A percentile compares a stretch with the other conserved stretches of the same genome.
Evolutionary conservation across 2,329 filamentous ascomycete genomes (phyloP).

Genomic region (Phaeosphaeria sp.): DNA sequence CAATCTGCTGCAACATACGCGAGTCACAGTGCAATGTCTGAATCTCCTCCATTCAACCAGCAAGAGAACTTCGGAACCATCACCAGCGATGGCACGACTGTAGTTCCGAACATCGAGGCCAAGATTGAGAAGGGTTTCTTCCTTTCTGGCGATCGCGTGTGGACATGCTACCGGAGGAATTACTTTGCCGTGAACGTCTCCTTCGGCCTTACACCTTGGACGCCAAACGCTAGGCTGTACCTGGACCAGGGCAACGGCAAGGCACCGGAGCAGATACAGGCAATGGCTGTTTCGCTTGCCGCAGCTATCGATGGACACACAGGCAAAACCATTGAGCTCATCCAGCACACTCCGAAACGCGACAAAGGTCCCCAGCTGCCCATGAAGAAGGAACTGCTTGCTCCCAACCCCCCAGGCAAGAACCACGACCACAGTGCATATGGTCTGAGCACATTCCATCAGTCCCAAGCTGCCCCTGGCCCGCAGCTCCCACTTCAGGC

Average conservation of each 20-base stretch:
- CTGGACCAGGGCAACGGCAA: slow-evolving; percentile 57
- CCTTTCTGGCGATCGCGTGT: slow-evolving; percentile 74
- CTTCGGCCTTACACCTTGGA: slow-evolving; percentile 73
- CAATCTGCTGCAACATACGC: slow-evolving; percentile 21
- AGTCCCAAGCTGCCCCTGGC: slow-evolving; percentile 38
- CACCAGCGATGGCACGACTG: slow-evolving; percentile 63
- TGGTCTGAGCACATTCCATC: slow-evolving; percentile 48
- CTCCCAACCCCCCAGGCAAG: slow-evolving; percentile 68
- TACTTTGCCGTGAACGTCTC: slow-evolving; percentile 88
- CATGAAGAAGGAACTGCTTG: slow-evolving; percentile 73
- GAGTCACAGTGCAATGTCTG: slow-evolving; percentile 25
- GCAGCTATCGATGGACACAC: slow-evolving; percentile 80
- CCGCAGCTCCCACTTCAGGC: slow-evolving; percentile 54
- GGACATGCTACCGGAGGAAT: slow-evolving; percentile 92
- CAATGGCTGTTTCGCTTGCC: slow-evolving; percentile 84
- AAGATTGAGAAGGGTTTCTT: slow-evolving; percentile 93
- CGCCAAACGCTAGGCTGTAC: slow-evolving; percentile 63
- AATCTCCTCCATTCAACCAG: slow-evolving; percentile 55
- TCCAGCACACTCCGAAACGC: slow-evolving; percentile 90
- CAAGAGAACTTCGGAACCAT: slow-evolving; percentile 66
- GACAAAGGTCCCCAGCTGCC: slow-evolving; percentile 84
- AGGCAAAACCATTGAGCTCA: slow-evolving; percentile 79
- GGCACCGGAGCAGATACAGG: slow-evolving; percentile 66
- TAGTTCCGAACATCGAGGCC: slow-evolving; percentile 77
- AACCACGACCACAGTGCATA: slow-evolving; percentile 49